phyloP scores from a whole-genome alignment of 2,329 filamentous ascomycete genomes.

The Calonectria multiphialidica region DNA sequence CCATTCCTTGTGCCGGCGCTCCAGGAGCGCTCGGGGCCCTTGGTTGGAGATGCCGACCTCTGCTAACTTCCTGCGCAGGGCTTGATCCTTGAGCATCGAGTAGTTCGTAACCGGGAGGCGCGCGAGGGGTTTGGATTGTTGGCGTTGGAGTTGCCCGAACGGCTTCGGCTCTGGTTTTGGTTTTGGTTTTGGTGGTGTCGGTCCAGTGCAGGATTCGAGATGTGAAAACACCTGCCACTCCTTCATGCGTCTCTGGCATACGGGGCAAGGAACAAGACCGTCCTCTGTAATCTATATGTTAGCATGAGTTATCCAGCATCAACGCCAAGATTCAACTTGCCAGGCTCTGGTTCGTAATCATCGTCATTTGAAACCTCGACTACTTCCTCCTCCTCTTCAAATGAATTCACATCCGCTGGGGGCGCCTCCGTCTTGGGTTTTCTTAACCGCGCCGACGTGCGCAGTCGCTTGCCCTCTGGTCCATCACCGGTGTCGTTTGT shows the following conservation, averaged over 20 bases:
- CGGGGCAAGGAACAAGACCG: constrained; percentile 85
- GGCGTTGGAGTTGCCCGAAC: constrained; percentile 37
- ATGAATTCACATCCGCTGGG: constrained; percentile 23
- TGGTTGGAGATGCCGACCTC: constrained; percentile 82
- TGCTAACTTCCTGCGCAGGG: constrained; percentile 82
- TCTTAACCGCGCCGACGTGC: constrained; percentile 64
- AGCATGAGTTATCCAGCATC: constrained; percentile 9
- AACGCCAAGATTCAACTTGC: constrained; percentile 24
- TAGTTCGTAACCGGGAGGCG: constrained; percentile 87
- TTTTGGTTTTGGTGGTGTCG: constrained; percentile 40
- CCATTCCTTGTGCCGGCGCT: constrained; percentile 91
- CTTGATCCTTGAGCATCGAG: constrained; percentile 83
- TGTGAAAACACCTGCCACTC: constrained; percentile 82
- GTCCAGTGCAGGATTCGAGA: constrained; percentile 73
- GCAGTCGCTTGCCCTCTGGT: constrained; percentile 60
- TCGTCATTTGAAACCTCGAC: constrained; percentile 43
- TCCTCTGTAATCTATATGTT: constrained; percentile 63
- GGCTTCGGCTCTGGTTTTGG: constrained; percentile 22
- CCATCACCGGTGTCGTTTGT: constrained; percentile 41
- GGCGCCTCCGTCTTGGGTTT: constrained; percentile 54
- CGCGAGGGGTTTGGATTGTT: constrained; percentile 60
- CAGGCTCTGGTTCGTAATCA: constrained; percentile 46
- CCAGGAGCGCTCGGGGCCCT: constrained; percentile 77
- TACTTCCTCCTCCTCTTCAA: constrained; percentile 37
- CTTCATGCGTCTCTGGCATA: constrained; percentile 86